Base-by-base conservation (phyloP, 1,284 basidiomycete species). In the Leccinum pachyderme region DNA sequence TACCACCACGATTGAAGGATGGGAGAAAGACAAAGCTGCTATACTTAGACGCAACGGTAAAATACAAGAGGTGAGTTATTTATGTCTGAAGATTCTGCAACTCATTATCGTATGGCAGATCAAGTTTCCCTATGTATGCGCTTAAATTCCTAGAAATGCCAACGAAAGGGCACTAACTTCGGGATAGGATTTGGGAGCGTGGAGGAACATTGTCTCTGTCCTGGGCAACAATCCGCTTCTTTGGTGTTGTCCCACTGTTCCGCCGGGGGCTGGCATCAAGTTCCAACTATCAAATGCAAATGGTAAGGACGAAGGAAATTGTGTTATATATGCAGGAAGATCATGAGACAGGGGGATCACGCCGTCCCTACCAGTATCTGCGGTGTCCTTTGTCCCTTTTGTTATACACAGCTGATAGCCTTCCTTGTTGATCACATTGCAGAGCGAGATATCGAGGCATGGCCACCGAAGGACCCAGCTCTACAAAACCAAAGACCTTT, bases 11-110 rank as follows among this genome's bases (percentile, higher is more conserved):
- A 97, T 99, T 55, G 96, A 99, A 75, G 86, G 91, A 1, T 97
- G 93, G 92, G 97, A 99, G 71, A 98, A 98, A 75, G 95, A 99
- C 67, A 94, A 91, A 70, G 93, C 87, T 0, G 88, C 92, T 5
- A 91, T 86, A 0, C 81, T 98, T 62, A 84, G 94, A 46, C 82
- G 91, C 12, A 77, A 89, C 56, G 96, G 95, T 2, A 91, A 90
- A 72, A 89, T 98, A 58, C 82, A 80, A 51, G 90, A 94, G 73
- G 89, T 90, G 59, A 27, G 78, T 66, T 28, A 43, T 44, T 44
- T 44, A 13, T 43, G 33, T 53, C n/a, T 47, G 32, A 37, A 47
- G 32, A 6, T 45, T 11, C 3, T 52, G 2, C 51, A 13, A 29
- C 49, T 56, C 15, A 70, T 49, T 12, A 48, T 41, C 24, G 33